Evolutionary conservation across 2,329 filamentous ascomycete genomes (phyloP), one percentile per base, ranked within the genome.

Genomic region (Plectosphaerella plurivora): DNA sequence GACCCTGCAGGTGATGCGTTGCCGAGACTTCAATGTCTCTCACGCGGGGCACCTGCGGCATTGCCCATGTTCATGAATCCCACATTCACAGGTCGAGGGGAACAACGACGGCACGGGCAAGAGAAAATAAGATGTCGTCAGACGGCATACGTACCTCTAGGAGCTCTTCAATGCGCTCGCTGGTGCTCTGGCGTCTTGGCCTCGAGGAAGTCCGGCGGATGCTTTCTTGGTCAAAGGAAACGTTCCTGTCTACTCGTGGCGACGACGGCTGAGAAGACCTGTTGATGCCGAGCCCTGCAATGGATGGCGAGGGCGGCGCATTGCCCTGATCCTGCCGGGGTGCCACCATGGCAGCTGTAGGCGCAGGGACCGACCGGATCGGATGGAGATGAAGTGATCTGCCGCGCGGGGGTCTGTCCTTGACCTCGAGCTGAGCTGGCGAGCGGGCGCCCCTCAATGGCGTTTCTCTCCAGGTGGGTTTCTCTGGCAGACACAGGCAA

Each of bases 111-210:
- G 41, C 45, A 53, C 22, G 22, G 22, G 22, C 22, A 45, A 41
- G 51, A 35, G 20, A 46, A 41, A 53, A 50, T 49, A 45, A 20
- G 50, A 20, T 20, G 33, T 22, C 28, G 28, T 10, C 28, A 33
- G 28, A 33, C 28, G n/a, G n/a, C n/a, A n/a, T 5, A 44, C 16
- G 28, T 63, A 77, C 75, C 69, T 78, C 70, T 52, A 78, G 68
- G 51, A 78, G 76, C 53, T 70, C 70, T 55, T 69, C 67, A 57
- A 78, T 68, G 50, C 73, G 73, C 51, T 71, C 71, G 54, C 65
- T 68, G 9, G 64, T 68, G 24, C 71, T 55, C 47, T 53, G 53
- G 16, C 53, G 56, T 41, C 41, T 18, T 5, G 16, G 41, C 41
- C 51, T 48, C 16, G 55, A 47, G 12, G 47, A 46, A 8, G 53